Evolutionary conservation across 2,329 filamentous ascomycete species (phyloP).

Genomic region (Scorias spongiosa): DNA sequence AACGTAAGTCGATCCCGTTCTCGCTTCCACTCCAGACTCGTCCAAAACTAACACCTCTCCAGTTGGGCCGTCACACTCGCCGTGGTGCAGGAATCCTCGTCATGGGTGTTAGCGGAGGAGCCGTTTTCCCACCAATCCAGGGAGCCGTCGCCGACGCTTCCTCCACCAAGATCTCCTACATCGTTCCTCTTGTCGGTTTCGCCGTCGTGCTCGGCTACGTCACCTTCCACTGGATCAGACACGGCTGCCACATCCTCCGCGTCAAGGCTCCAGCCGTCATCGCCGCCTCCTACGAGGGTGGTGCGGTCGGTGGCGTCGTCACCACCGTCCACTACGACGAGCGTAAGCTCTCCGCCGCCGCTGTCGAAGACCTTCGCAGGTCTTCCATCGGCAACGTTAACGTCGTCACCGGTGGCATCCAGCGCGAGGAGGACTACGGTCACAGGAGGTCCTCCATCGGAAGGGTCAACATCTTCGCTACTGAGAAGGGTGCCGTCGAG

Average conservation of each 20-base stretch:
- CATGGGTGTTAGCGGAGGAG: slow-evolving; percentile 23
- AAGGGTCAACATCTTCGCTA: background rate
- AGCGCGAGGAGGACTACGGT: background rate
- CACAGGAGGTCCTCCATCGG: background rate
- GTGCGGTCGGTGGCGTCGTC: slow-evolving; percentile 19
- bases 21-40: too few relatives aligned
- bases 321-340: slow-evolving; percentile 21
- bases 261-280: slow-evolving; percentile 17
- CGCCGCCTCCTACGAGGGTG: slow-evolving; percentile 16
- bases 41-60: too few relatives aligned
- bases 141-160: slow-evolving; percentile 25
- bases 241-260: slow-evolving; percentile 19
- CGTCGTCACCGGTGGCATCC: slow-evolving; percentile 14
- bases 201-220: slow-evolving; percentile 24
- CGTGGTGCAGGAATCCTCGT: slow-evolving; percentile 27
- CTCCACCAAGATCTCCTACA: slow-evolving; percentile 27
- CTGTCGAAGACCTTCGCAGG: slow-evolving; percentile 12
- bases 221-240: slow-evolving; percentile 17
- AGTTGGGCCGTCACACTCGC: slow-evolving; percentile 24
- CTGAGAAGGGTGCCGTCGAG: background rate
- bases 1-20: too few relatives aligned
- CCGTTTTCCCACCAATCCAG: slow-evolving; percentile 23
- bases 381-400: slow-evolving; percentile 14
- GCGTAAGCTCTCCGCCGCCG: slow-evolving; percentile 15
- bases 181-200: slow-evolving; percentile 31